These are phyloP conservation scores for Penstemon newberryi DNA, from an alignment of 257 asterid species.

Conservation along the genomic window DNA sequence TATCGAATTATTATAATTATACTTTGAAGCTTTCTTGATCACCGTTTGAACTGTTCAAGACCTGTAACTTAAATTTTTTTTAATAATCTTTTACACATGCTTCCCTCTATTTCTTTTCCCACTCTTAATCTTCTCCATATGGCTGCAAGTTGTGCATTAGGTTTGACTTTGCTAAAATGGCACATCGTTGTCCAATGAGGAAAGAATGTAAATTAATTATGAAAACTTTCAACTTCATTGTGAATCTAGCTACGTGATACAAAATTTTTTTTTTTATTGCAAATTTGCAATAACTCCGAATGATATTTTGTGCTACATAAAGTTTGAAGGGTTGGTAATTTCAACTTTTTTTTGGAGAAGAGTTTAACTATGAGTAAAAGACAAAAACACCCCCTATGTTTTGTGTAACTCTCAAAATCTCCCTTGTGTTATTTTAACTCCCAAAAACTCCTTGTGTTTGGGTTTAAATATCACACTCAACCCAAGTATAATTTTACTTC, in stretches of 20 bases:
- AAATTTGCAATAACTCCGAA: not conserved
- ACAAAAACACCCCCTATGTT: no score
- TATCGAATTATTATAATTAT: not conserved
- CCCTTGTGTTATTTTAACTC: no score
- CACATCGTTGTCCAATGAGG: slow-evolving; percentile 7
- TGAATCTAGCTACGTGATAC: not conserved
- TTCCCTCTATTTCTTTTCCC: not conserved
- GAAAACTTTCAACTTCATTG: no score
- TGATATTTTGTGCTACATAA: not conserved
- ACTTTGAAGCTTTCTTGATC: slow-evolving; percentile 24
- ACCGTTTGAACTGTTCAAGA: slow-evolving; percentile 1
- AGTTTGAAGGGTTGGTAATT: not conserved
- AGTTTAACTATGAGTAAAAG: no score
- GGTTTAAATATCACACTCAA: no score
- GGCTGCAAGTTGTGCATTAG: slow-evolving; percentile 1
- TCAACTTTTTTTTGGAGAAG: not conserved
- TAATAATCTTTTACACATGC: not conserved
- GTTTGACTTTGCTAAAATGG: not conserved
- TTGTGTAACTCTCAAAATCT: no score
- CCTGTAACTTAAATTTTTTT: not conserved
- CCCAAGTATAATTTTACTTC: no score
- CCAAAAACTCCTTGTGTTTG: no score
- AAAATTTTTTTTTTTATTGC: not conserved
- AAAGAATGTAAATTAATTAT: not conserved
- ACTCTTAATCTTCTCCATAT: not conserved